Percentiles rank a stretch among this genome's conserved stretches.
Conservation (phyloP, 768 basidiomycete species). For the Gautieria morchelliformis region DNA sequence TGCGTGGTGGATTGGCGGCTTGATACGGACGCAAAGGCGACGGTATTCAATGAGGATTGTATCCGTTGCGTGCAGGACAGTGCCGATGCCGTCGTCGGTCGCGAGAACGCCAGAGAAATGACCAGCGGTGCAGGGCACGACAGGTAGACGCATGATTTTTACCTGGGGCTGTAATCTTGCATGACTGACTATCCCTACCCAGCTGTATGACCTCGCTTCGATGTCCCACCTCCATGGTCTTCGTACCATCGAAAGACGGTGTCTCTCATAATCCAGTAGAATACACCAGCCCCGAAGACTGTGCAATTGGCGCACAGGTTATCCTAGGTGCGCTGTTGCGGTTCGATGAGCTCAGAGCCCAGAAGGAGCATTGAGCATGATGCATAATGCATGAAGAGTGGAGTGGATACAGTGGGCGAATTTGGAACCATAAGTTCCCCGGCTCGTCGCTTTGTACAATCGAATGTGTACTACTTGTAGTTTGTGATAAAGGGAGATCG, state of each 20-base stretch:
- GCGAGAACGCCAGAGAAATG: background rate
- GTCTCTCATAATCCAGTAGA: conserved; percentile 7
- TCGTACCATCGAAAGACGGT: conserved; percentile 9
- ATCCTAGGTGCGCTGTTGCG: conserved; percentile 4
- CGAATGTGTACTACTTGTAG: too few species aligned
- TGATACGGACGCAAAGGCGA: conserved; percentile 7
- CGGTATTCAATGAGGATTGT: conserved; percentile 3
- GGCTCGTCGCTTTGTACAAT: background rate
- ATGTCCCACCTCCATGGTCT: conserved; percentile 8
- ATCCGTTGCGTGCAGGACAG: conserved; percentile 6
- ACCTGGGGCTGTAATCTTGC: background rate
- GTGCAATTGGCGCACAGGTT: conserved; percentile 5
- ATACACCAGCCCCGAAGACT: conserved; percentile 9
- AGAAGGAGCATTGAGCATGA: background rate
- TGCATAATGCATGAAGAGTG: background rate
- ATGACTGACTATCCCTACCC: background rate
- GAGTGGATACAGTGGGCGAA: background rate
- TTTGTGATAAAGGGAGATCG: too few species aligned
- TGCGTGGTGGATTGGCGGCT: conserved; percentile 5
- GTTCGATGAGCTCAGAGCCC: background rate
- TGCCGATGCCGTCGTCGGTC: conserved; percentile 5
- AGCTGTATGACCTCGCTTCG: conserved; percentile 5
- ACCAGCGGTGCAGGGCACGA: conserved; percentile 9
- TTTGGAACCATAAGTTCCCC: too few species aligned
- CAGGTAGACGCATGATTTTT: background rate